phyloP scores from a whole-genome alignment of 768 basidiomycete species.

The Agaricus blazei region DNA sequence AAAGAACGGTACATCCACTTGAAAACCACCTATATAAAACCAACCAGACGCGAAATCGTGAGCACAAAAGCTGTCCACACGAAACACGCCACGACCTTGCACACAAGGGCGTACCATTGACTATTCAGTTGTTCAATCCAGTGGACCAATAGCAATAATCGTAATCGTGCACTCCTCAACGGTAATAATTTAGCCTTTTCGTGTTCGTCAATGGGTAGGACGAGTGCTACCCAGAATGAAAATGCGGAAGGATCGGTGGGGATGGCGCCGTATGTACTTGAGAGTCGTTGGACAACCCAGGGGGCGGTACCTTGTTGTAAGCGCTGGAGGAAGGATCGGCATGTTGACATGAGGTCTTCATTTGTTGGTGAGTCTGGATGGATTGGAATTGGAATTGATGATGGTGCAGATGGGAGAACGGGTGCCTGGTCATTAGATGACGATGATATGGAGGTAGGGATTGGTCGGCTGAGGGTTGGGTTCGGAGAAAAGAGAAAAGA shows the following conservation, averaged over 20 bases:
- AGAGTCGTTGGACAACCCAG: constrained; percentile 88
- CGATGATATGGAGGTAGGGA: background rate
- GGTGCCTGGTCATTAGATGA: constrained; percentile 9
- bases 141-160: constrained; percentile 81
- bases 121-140: constrained; percentile 80
- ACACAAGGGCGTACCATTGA: constrained; percentile 41
- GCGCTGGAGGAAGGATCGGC: constrained; percentile 38
- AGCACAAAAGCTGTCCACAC: constrained; percentile 23
- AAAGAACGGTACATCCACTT: constrained; percentile 58
- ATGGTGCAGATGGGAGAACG: background rate
- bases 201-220: constrained; percentile 87
- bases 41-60: constrained; percentile 26
- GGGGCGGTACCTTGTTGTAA: constrained; percentile 70
- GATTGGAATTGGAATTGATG: constrained; percentile 8
- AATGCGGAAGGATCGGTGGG: constrained; percentile 70
- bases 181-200: constrained; percentile 86
- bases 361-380: constrained; percentile 43
- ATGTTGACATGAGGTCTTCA: constrained; percentile 46
- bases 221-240: constrained; percentile 86
- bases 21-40: constrained; percentile 64
- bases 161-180: constrained; percentile 69
- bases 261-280: constrained; percentile 73
- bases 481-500: constrained; percentile 9
- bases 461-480: background rate
- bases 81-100: constrained; percentile 14